These are phyloP conservation scores for Ceratocystis colombiana DNA, from an alignment of 2,329 filamentous ascomycete species.

Conservation along the genomic window DNA sequence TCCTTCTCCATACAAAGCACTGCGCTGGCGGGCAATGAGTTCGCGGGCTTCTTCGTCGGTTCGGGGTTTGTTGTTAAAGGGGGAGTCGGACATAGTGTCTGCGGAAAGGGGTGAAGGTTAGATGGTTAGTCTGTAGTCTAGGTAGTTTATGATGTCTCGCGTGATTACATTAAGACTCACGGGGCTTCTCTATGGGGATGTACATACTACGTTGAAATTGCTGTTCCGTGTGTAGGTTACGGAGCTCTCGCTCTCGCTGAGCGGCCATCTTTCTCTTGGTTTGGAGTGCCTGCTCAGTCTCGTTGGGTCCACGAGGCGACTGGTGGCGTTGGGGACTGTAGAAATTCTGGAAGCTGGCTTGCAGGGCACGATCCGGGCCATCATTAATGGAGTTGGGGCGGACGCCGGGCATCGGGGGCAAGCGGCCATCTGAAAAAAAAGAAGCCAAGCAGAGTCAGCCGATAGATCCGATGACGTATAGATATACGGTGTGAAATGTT, in stretches of 20 bases:
- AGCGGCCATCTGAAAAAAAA: slow-evolving; percentile 54
- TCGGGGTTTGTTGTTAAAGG: slow-evolving; percentile 57
- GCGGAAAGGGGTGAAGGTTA: slow-evolving; percentile 25
- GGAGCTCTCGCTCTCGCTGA: slow-evolving; percentile 95
- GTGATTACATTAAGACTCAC: neutral
- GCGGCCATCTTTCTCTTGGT: slow-evolving; percentile 98
- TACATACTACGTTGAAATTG: slow-evolving; percentile 98
- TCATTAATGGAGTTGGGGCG: slow-evolving; percentile 76
- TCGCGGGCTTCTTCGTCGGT: slow-evolving; percentile 94
- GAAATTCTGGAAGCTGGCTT: slow-evolving; percentile 63
- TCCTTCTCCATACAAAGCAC: slow-evolving; percentile 77
- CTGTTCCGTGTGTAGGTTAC: slow-evolving; percentile 99
- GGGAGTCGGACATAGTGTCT: slow-evolving; percentile 43
- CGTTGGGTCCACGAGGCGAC: slow-evolving; percentile 68
- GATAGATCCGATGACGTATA: slow-evolving; percentile 10
- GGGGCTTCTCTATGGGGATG: neutral
- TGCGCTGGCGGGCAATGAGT: slow-evolving; percentile 89
- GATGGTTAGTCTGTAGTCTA: neutral
- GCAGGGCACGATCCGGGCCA: slow-evolving; percentile 53
- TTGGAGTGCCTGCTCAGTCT: slow-evolving; percentile 98
- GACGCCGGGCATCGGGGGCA: slow-evolving; percentile 40
- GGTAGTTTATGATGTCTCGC: too few relatives aligned
- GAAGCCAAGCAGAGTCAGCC: slow-evolving; percentile 13
- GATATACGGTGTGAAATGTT: slow-evolving; percentile 5
- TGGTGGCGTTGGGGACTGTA: slow-evolving; percentile 86